Percentiles rank a stretch among this genome's conserved stretches.
phyloP scores from a whole-genome alignment of 2,329 filamentous ascomycete genomes.

The Chrysoporthe austroafricana region DNA sequence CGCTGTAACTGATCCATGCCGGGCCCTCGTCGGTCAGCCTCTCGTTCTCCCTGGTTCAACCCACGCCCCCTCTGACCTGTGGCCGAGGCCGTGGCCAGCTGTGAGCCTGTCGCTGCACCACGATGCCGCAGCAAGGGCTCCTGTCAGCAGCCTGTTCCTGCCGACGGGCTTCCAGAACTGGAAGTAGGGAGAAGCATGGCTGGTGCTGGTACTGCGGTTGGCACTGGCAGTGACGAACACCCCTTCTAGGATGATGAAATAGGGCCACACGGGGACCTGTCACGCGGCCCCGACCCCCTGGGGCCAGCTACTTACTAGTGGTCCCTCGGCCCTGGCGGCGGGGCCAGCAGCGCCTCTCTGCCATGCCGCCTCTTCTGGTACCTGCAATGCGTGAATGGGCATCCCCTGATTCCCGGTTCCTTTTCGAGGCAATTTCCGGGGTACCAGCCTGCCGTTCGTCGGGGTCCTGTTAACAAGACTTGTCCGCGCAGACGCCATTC shows the following conservation, averaged over 20 bases:
- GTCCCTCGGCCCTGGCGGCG: background rate
- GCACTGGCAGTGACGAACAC: conserved; percentile 3
- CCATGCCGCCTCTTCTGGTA: background rate
- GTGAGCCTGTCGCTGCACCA: conserved; percentile 14
- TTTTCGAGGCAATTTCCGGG: conserved; percentile 2
- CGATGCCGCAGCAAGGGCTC: conserved; percentile 12
- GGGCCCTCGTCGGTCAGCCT: background rate
- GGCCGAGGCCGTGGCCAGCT: background rate
- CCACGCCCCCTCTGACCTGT: background rate
- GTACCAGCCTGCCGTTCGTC: background rate
- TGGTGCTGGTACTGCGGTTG: background rate
- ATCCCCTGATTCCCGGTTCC: background rate
- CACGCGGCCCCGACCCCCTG: conserved; percentile 1
- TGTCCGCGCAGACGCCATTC: background rate
- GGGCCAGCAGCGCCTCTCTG: background rate
- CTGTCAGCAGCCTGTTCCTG: background rate
- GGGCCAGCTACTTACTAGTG: background rate
- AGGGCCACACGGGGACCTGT: conserved; percentile 6
- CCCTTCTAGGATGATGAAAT: conserved; percentile 6
- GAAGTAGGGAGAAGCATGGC: background rate
- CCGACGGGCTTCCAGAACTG: background rate
- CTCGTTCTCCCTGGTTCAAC: background rate
- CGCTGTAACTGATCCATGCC: background rate
- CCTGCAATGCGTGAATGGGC: background rate
- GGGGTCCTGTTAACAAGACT: too few species aligned